Conservation (phyloP, 129 eudicot species). For the Saussurea involucrata region DNA sequence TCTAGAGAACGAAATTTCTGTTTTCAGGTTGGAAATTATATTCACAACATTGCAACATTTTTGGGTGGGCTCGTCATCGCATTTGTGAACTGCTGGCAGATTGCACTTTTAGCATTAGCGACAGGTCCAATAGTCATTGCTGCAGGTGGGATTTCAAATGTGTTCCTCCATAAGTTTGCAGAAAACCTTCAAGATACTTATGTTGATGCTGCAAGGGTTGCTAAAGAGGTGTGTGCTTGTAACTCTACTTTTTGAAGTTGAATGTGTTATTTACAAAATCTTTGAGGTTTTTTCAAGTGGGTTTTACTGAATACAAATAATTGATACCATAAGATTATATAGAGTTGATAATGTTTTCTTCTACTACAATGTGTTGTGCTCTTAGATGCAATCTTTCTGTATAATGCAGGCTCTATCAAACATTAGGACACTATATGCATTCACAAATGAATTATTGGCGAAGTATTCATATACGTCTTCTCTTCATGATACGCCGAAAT, state of each 20-base stretch:
- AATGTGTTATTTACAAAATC: background rate
- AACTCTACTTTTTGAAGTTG: background rate
- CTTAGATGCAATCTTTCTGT: background rate
- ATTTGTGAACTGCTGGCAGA: conserved; percentile 67
- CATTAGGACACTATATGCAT: conserved; percentile 53
- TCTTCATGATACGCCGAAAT: conserved; percentile 55
- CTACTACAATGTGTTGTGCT: no score
- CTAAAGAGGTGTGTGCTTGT: conserved; percentile 54
- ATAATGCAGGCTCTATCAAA: conserved; percentile 53
- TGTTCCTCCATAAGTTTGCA: conserved; percentile 50
- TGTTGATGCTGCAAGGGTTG: conserved; percentile 53
- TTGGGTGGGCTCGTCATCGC: conserved; percentile 56
- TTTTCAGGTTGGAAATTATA: conserved; percentile 55
- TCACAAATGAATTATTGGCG: conserved; percentile 58
- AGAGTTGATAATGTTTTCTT: background rate
- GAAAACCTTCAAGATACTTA: conserved; percentile 57
- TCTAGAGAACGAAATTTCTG: background rate
- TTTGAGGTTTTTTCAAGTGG: background rate
- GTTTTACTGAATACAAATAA: background rate
- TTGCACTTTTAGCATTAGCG: conserved; percentile 59
- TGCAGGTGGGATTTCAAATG: conserved; percentile 50
- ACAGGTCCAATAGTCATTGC: conserved; percentile 54
- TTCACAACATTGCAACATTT: conserved; percentile 62
- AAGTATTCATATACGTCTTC: conserved; percentile 59
- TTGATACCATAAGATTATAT: background rate